Evolutionary conservation across 352 stramenopile species (phyloP).

Genomic region (Blastocystis sp.): DNA sequence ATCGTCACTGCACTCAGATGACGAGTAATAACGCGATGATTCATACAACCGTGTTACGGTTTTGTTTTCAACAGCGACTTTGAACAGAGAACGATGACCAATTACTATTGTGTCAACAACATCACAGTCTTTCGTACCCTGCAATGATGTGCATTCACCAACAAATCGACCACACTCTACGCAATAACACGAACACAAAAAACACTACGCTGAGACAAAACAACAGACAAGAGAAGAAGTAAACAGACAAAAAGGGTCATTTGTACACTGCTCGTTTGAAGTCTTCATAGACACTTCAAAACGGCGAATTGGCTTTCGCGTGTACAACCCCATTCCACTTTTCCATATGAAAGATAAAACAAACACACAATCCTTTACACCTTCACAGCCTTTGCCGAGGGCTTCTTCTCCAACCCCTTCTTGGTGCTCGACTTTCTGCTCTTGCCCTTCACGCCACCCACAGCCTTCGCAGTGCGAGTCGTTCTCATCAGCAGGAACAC

Average conservation of each 20-base stretch:
- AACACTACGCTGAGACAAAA: background rate
- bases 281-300: too few relatives aligned
- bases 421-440: too few relatives aligned
- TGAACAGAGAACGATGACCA: background rate
- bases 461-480: too few relatives aligned
- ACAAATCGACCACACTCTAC: constrained; percentile 44
- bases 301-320: too few relatives aligned
- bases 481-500: too few relatives aligned
- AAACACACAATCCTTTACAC: too few relatives aligned
- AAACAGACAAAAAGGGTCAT: background rate
- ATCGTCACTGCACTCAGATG: background rate
- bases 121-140: background rate
- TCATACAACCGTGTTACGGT: background rate
- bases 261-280: too few relatives aligned
- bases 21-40: background rate
- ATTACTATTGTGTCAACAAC: background rate
- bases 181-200: background rate
- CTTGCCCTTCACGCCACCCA: too few relatives aligned
- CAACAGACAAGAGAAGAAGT: background rate
- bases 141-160: background rate
- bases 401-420: too few relatives aligned
- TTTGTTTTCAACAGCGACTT: background rate
- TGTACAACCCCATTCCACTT: too few relatives aligned
- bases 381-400: too few relatives aligned
- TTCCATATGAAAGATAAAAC: too few relatives aligned